Evolutionary conservation across 2,329 filamentous ascomycete species (phyloP).

Genomic region (Pseudodiploospora longispora): DNA sequence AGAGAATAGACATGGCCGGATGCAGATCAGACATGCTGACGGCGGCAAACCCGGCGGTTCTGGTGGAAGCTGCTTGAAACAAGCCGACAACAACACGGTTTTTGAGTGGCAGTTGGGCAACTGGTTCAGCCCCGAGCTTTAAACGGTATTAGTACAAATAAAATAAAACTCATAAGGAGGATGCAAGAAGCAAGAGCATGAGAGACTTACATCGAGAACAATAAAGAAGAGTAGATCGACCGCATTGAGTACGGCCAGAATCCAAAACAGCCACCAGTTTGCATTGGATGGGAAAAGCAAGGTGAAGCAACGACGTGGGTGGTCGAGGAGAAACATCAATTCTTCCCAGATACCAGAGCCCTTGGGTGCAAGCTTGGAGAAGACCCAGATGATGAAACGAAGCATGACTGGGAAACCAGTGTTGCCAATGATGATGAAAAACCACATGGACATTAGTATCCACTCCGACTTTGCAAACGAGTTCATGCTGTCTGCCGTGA

Average conservation of each 20-base stretch:
- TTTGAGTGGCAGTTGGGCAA: slow-evolving; percentile 61
- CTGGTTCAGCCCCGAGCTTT: slow-evolving; percentile 61
- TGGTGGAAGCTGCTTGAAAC: slow-evolving; percentile 82
- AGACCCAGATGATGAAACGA: slow-evolving; percentile 81
- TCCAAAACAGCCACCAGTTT: slow-evolving; percentile 93
- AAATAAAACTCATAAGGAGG: slow-evolving; percentile 1
- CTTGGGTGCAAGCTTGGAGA: slow-evolving; percentile 57
- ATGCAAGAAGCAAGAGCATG: neutral
- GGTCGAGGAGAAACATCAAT: slow-evolving; percentile 81
- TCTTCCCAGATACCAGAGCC: slow-evolving; percentile 78
- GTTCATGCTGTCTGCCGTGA: slow-evolving; percentile 90
- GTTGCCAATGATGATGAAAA: slow-evolving; percentile 89
- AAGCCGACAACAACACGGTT: slow-evolving; percentile 76
- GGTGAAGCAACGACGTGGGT: slow-evolving; percentile 93
- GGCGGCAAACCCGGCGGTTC: slow-evolving; percentile 83
- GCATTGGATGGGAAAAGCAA: slow-evolving; percentile 82
- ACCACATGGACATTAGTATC: slow-evolving; percentile 68
- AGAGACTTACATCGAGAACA: slow-evolving; percentile 67
- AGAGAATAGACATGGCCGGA: slow-evolving; percentile 86
- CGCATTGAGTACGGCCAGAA: slow-evolving; percentile 73
- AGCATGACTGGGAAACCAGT: slow-evolving; percentile 94
- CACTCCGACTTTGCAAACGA: slow-evolving; percentile 75
- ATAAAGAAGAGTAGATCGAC: slow-evolving; percentile 88
- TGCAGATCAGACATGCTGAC: slow-evolving; percentile 73
- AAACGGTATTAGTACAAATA: slow-evolving; percentile 13